These are phyloP conservation scores for Aspergillus hiratsukae DNA, from an alignment of 2,329 filamentous ascomycete species.

Conservation along the genomic window DNA sequence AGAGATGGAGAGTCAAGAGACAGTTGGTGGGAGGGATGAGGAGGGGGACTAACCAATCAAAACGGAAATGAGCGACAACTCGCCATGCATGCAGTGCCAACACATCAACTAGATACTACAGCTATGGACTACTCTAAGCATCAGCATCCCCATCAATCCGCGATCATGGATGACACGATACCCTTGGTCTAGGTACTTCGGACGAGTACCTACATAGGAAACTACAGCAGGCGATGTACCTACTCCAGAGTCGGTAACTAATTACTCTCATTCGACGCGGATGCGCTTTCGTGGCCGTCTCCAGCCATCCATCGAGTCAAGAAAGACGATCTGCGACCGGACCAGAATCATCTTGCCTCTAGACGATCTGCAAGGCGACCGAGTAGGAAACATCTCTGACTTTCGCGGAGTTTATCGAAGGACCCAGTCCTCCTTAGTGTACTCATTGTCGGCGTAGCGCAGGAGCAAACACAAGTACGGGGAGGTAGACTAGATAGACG, in stretches of 20 bases:
- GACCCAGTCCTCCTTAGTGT: background rate
- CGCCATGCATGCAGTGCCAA: conserved; percentile 33
- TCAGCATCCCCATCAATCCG: background rate
- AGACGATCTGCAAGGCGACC: background rate
- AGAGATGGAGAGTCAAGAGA: background rate
- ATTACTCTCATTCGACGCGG: background rate
- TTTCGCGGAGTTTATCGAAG: background rate
- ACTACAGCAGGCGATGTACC: background rate
- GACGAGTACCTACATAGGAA: background rate
- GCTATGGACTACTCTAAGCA: background rate
- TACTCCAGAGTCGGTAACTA: background rate
- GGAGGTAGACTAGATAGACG: too few relatives aligned
- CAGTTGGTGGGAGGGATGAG: conserved; percentile 19
- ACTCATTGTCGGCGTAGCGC: too few relatives aligned
- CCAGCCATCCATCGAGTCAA: background rate
- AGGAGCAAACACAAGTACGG: background rate
- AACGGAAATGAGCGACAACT: conserved; percentile 11
- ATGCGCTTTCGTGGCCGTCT: background rate
- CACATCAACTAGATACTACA: conserved; percentile 10
- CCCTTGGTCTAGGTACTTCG: background rate
- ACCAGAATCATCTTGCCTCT: background rate
- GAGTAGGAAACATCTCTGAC: background rate
- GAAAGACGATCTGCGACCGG: background rate
- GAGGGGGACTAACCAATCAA: conserved; percentile 28
- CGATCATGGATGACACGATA: background rate